These are phyloP conservation scores for Stentor roeselii DNA, from an alignment of 73 alveolate genomes.

Conservation along the genomic window DNA sequence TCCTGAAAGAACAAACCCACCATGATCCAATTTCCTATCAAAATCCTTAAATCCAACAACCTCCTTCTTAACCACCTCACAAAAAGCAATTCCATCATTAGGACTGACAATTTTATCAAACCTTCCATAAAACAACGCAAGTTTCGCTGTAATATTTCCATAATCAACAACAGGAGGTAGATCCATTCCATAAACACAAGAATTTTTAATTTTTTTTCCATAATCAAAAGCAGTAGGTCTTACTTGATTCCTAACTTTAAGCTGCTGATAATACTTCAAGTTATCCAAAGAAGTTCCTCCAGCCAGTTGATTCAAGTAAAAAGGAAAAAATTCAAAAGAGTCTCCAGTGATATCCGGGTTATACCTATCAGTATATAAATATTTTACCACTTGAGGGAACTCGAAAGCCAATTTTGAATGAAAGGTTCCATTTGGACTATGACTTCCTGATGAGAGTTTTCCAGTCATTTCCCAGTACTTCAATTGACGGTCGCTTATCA, in stretches of 20 bases:
- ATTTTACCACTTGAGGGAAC: not conserved
- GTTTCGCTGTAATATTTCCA: not conserved
- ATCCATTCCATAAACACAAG: conserved; percentile 23
- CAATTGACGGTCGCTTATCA: not conserved
- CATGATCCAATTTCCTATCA: not conserved
- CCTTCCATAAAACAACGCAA: not conserved
- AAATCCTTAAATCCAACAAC: not conserved
- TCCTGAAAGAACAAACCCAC: not conserved
- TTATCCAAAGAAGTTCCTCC: not conserved
- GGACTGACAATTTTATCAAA: not conserved
- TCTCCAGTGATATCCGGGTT: not conserved
- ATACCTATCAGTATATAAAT: not conserved
- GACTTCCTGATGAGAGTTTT: not conserved
- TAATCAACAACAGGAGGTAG: conserved; percentile 23
- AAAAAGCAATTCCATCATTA: not conserved
- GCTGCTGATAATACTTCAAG: not conserved
- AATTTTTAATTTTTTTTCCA: conserved; percentile 34
- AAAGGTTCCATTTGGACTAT: not conserved
- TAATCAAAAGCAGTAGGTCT: conserved; percentile 30
- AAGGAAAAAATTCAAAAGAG: not conserved
- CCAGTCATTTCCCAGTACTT: not conserved
- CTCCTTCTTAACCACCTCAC: not conserved
- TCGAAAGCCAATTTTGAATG: not conserved
- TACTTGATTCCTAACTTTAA: not conserved
- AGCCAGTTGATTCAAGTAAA: not conserved